Percentiles rank a stretch among this genome's conserved stretches.
These are phyloP conservation scores for Botrytis fabae DNA, from an alignment of 2,329 filamentous ascomycete species.

Conservation along the genomic window DNA sequence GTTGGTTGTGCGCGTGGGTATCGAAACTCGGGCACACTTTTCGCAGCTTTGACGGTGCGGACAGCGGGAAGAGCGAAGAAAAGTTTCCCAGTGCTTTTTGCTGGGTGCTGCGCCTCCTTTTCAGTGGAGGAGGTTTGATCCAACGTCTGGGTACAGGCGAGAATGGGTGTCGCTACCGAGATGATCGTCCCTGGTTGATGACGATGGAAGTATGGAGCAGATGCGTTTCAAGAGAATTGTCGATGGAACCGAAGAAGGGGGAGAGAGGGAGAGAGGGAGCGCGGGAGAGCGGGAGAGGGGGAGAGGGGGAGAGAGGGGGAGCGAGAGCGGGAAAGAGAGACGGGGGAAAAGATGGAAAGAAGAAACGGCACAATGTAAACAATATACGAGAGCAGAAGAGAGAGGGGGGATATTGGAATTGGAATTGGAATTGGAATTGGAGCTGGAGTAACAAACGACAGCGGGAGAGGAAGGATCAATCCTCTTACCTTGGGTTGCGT, in stretches of 20 bases:
- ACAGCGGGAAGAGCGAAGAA: neutral
- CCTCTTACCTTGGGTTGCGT: neutral
- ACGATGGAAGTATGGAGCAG: neutral
- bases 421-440: too few relatives aligned
- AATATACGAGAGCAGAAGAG: neutral
- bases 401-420: too few relatives aligned
- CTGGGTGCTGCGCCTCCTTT: constrained; percentile 19
- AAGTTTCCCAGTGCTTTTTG: neutral
- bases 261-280: neutral
- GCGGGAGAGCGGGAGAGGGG: neutral
- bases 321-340: neutral
- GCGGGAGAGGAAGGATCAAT: neutral
- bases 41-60: neutral
- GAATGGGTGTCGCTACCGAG: neutral
- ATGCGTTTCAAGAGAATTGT: neutral
- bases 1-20: constrained; percentile 13
- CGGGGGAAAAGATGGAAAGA: neutral
- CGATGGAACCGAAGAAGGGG: neutral
- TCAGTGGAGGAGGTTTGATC: constrained; percentile 11
- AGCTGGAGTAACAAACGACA: neutral
- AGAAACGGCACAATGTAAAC: neutral
- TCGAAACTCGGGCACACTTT: constrained; percentile 2
- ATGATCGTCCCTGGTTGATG: neutral
- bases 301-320: neutral
- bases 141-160: constrained; percentile 6